These are phyloP conservation scores for Ceratobasidium theobromae DNA, from an alignment of 1,284 basidiomycete genomes.

Conservation along the genomic window DNA sequence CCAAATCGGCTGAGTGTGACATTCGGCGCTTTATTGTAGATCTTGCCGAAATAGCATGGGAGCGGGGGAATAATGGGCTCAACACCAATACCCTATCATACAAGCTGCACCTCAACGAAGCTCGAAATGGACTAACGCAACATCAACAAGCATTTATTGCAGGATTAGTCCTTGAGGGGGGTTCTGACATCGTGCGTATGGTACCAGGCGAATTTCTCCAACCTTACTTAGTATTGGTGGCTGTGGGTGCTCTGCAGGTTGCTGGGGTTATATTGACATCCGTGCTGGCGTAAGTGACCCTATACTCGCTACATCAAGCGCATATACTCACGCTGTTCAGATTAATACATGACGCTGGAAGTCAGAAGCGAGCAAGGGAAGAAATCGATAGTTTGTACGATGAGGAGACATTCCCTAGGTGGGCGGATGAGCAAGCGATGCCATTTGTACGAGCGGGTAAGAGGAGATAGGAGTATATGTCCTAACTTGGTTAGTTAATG, in stretches of 20 bases:
- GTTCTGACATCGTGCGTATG: slow-evolving; percentile 12
- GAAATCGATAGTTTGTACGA: slow-evolving; percentile 10
- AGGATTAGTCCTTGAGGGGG: slow-evolving; percentile 14
- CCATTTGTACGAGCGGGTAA: slow-evolving; percentile 17
- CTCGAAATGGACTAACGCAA: background rate
- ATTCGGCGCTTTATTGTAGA: background rate
- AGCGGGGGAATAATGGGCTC: background rate
- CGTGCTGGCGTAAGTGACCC: background rate
- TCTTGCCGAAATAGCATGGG: slow-evolving; percentile 19
- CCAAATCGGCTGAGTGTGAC: background rate
- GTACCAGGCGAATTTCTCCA: no score
- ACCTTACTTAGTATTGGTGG: no score
- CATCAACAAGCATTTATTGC: slow-evolving; percentile 9
- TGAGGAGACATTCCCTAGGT: slow-evolving; percentile 7
- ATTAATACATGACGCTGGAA: background rate
- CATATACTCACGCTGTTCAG: background rate
- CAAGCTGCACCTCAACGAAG: slow-evolving; percentile 1
- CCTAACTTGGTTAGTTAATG: background rate
- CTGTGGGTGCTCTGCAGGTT: background rate
- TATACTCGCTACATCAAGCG: background rate
- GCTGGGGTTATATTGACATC: slow-evolving; percentile 2
- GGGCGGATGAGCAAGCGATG: slow-evolving; percentile 11
- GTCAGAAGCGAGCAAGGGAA: background rate
- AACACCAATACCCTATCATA: slow-evolving; percentile 2
- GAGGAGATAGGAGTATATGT: background rate